Evolutionary conservation across 2,329 filamentous ascomycete species (phyloP), one percentile per base, ranked within the genome.

Genomic region (Penicillium sp.): DNA sequence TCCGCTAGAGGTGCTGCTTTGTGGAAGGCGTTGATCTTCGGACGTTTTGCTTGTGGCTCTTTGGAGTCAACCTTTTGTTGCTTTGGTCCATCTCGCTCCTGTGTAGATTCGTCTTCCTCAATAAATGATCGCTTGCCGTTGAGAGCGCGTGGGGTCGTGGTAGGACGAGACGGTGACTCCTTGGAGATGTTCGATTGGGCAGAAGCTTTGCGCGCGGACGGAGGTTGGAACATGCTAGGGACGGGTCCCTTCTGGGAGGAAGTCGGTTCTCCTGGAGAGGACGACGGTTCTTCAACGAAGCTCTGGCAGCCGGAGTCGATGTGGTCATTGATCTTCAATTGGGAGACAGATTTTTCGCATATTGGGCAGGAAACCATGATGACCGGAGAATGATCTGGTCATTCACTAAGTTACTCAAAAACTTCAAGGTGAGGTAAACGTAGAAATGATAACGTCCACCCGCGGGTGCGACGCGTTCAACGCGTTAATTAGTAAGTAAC

Each of bases 1-100:
- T 99, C 94, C 2, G 94, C 93, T 19, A 99, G 80, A 0, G 94
- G 94, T 9, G 91, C 92, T 0, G 87, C 86, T 67, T 87, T 86
- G 57, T 86, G 84, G 37, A 86, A 80, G 0, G 83, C 81, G 70
- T 79, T 84, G 66, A 75, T 84, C 76, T 90, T 91, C 15, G 82
- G 78, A 70, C 87, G 88, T 73, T 93, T 92, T 4, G 79, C 64
- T 9, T 79, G 68, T 15, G 81, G 75, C 27, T 78, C 78, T 53
- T 75, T 64, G 49, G 75, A 62, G 58, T 63, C 46, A 48, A 50
- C 58, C 38, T 64, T 60, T 54, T 55, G 38, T 67, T 69, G 52
- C 55, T 53, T 69, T 65, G 59, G 57, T 54, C 61, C 62, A 67
- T 57, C 61, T 55, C 48, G 66, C 17, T 67, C 62, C 58, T 68